Base-by-base conservation (phyloP, 768 basidiomycete species). In the Termitomyces sp. region DNA sequence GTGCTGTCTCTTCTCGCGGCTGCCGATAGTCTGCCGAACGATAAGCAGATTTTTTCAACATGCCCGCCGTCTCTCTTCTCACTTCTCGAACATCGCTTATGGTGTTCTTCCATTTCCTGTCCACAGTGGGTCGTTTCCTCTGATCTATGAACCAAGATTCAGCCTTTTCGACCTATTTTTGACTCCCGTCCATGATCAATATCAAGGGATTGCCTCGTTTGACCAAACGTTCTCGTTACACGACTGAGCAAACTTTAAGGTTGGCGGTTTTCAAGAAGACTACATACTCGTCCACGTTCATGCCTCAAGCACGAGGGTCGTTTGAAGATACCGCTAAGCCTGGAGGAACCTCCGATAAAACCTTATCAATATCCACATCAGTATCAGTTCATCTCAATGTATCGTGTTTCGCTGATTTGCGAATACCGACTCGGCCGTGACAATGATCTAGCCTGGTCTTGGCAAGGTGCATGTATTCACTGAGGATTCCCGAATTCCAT, bases 381-480 rank as follows among this genome's bases (percentile, higher is more conserved):
- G n/a, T n/a, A n/a, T n/a, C n/a, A n/a, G n/a, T n/a, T n/a, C n/a
- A n/a, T n/a, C n/a, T n/a, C n/a, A n/a, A n/a, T n/a, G n/a, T n/a
- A n/a, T n/a, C n/a, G n/a, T n/a, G n/a, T 4, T 26, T 26, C 10
- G 13, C 22, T 24, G 14, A 24, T 37, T 8, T 27, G 26, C 14
- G 30, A 44, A 40, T 43, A 27, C 32, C 42, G 45, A 37, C 30
- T 47, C 52, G 27, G 36, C 13, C n/a, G 50, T n/a, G n/a, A 56
- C 50, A 60, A 40, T 26, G 48, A 60, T 60, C 55, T 53, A 60
- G 42, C 48, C 53, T 50, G 53, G 54, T 40, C 53, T 37, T 16
- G 18, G 16, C 30, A 30, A 8, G 14, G 24, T 34, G 18, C 33
- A n/a, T 24, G 46, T 24, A 55, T 51, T 44, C 43, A 53, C 55